phyloP scores from a whole-genome alignment of 345 rosid genomes.

The Mallotus nudiflorus region DNA sequence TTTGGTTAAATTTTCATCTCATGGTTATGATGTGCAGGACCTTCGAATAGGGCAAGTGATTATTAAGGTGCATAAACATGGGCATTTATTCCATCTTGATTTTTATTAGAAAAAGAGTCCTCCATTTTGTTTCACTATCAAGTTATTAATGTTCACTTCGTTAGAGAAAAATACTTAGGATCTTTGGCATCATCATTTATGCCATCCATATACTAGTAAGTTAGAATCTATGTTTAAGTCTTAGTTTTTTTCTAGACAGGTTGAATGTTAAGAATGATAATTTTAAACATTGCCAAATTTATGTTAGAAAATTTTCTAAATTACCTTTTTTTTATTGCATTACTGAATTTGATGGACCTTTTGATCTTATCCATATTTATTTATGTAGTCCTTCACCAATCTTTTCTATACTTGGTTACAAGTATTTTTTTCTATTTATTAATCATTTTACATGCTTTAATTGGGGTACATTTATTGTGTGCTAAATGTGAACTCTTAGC shows the following conservation, averaged over 20 bases:
- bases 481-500: not conserved
- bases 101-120: not conserved
- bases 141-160: not conserved
- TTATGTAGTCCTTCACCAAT: not conserved
- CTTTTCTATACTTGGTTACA: not conserved
- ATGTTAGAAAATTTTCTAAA: not conserved
- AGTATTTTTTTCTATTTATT: not conserved
- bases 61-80: not conserved
- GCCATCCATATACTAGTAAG: not conserved
- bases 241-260: not conserved
- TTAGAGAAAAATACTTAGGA: no score
- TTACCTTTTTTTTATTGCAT: not conserved
- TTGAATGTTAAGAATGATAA: not conserved
- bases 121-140: not conserved
- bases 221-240: not conserved
- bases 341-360: slow-evolving; percentile 1
- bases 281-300: not conserved
- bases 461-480: not conserved
- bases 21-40: slow-evolving; percentile 4
- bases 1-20: no score
- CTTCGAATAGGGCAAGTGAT: slow-evolving; percentile 1
- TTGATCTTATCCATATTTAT: not conserved
- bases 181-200: not conserved
- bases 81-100: slow-evolving; percentile 9
- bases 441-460: not conserved